These are phyloP conservation scores for Saccharomycopsis fibuligera DNA, from an alignment of 805 yeast species.

Conservation along the genomic window DNA sequence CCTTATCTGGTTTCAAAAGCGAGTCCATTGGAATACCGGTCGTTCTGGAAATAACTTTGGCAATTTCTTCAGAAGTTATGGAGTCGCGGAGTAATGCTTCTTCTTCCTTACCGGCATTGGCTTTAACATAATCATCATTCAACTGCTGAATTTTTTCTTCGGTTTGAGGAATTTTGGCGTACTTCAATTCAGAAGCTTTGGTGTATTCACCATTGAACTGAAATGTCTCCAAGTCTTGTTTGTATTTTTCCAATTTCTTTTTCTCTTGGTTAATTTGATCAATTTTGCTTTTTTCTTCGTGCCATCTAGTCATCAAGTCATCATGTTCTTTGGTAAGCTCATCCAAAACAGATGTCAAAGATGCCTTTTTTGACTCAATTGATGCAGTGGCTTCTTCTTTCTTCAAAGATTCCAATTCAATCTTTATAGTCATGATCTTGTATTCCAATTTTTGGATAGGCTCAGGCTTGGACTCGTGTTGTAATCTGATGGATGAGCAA, in stretches of 20 bases:
- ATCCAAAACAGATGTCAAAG: slow-evolving; percentile 61
- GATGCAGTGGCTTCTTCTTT: slow-evolving; percentile 89
- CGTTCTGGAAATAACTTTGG: slow-evolving; percentile 85
- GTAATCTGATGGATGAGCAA: slow-evolving; percentile 87
- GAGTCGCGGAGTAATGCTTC: slow-evolving; percentile 69
- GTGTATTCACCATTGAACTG: slow-evolving; percentile 84
- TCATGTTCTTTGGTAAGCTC: slow-evolving; percentile 57
- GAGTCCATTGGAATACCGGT: slow-evolving; percentile 94
- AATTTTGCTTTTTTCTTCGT: slow-evolving; percentile 67
- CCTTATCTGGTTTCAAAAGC: slow-evolving; percentile 90
- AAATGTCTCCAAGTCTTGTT: slow-evolving; percentile 71
- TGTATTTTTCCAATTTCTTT: slow-evolving; percentile 76
- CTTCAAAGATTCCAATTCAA: slow-evolving; percentile 87
- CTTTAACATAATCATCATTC: slow-evolving; percentile 24
- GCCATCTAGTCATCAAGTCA: slow-evolving; percentile 82
- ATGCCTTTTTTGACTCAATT: slow-evolving; percentile 59
- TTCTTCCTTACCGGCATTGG: slow-evolving; percentile 29
- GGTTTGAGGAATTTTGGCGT: slow-evolving; percentile 70
- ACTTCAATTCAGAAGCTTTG: slow-evolving; percentile 83
- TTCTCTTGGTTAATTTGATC: slow-evolving; percentile 76
- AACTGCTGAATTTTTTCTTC: slow-evolving; percentile 23
- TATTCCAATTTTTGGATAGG: slow-evolving; percentile 86
- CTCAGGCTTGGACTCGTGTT: slow-evolving; percentile 96
- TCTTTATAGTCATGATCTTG: slow-evolving; percentile 85
- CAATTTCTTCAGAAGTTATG: slow-evolving; percentile 91